Percentiles rank a stretch among this genome's conserved stretches.
phyloP scores from a whole-genome alignment of 2,329 filamentous ascomycete genomes.

The Colletotrichum falcatum region DNA sequence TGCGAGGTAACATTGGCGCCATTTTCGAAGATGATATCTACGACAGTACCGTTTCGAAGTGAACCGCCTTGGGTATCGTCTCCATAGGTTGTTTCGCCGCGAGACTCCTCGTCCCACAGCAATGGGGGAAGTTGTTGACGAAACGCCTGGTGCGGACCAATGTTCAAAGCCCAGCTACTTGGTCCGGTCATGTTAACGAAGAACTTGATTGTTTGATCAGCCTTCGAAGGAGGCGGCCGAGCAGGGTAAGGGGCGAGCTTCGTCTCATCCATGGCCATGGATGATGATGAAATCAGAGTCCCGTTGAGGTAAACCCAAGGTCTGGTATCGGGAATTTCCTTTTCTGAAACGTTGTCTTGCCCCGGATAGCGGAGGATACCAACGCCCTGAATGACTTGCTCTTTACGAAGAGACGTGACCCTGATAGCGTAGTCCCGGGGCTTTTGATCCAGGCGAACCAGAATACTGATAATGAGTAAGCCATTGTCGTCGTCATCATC shows the following conservation, averaged over 20 bases:
- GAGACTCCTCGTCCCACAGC: constrained; percentile 27
- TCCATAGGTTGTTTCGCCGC: constrained; percentile 30
- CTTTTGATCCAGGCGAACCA: constrained; percentile 21
- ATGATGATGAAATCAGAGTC: constrained; percentile 26
- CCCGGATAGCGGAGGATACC: constrained; percentile 32
- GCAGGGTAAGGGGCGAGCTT: constrained; percentile 32
- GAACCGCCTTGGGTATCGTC: background rate
- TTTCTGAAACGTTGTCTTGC: background rate
- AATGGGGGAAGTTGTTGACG: constrained; percentile 30
- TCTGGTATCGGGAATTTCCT: constrained; percentile 16
- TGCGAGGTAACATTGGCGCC: constrained; percentile 35
- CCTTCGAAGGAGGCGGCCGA: constrained; percentile 20
- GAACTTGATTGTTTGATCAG: constrained; percentile 31
- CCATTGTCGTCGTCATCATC: background rate
- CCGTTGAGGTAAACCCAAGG: constrained; percentile 31
- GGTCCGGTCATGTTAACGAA: constrained; percentile 37
- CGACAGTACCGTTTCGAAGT: constrained; percentile 24
- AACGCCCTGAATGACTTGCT: constrained; percentile 32
- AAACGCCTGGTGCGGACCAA: constrained; percentile 31
- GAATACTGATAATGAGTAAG: constrained; percentile 2
- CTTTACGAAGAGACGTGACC: constrained; percentile 25
- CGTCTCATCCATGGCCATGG: constrained; percentile 28
- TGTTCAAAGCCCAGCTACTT: constrained; percentile 32
- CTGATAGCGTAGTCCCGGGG: constrained; percentile 20
- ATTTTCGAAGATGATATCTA: constrained; percentile 37